phyloP scores from a whole-genome alignment of 2,329 filamentous ascomycete species.

The Penicillium sp. region DNA sequence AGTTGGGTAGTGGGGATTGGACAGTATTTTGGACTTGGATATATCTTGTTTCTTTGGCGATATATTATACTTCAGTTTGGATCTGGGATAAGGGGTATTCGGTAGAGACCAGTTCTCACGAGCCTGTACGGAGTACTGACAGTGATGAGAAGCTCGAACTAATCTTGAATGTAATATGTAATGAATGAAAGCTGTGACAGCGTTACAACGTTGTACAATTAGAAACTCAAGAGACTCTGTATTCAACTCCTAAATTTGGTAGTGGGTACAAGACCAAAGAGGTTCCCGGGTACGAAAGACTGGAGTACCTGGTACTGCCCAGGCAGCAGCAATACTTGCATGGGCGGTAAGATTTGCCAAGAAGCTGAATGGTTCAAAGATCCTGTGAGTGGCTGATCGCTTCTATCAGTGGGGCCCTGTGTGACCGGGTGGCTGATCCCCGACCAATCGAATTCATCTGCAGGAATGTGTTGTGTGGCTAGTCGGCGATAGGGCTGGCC shows the following conservation, averaged over 20 bases:
- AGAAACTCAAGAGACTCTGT: neutral
- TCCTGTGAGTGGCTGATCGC: neutral
- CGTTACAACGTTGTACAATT: neutral
- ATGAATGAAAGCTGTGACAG: neutral
- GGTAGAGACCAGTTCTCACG: neutral
- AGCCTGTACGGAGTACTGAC: constrained; percentile 2
- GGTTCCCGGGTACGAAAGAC: neutral
- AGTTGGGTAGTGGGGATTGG: neutral
- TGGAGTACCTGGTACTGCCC: constrained; percentile 6
- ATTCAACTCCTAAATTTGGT: neutral
- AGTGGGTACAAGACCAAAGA: neutral
- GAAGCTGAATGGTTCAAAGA: neutral
- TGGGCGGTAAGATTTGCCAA: constrained; percentile 16
- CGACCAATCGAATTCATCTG: constrained; percentile 11
- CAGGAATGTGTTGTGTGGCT: constrained; percentile 18
- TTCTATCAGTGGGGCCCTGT: neutral
- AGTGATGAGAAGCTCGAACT: constrained; percentile 1
- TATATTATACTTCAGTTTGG: neutral
- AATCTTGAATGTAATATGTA: neutral
- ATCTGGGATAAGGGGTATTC: neutral
- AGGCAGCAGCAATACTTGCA: constrained; percentile 24
- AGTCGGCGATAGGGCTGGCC: constrained; percentile 20
- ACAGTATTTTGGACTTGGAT: neutral
- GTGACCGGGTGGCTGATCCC: constrained; percentile 11
- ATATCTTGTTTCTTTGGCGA: neutral